Evolutionary conservation across 2,329 filamentous ascomycete genomes (phyloP), one percentile per base, ranked within the genome.

Genomic region (Talaromyces sp.): DNA sequence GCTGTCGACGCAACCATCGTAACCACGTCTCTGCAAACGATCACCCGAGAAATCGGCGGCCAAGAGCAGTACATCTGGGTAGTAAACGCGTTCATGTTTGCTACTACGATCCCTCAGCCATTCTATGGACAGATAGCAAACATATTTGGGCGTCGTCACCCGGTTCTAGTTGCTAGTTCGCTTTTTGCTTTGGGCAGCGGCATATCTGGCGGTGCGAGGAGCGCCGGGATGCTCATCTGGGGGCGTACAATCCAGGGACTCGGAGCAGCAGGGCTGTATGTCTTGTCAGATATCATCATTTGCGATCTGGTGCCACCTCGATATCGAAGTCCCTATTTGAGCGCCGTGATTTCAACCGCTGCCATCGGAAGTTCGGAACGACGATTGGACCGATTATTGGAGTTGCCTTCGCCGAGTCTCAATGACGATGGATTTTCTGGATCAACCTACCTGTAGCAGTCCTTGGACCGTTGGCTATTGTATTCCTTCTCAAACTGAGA

Each of bases 201-300:
- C 0, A 72, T 87, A 4, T 78, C 74, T 49, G 84, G 82, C 0
- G 78, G 76, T 15, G 13, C 13, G 33, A 36, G 0, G 80, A 78
- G 64, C 6, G 72, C 71, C 0, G 66, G 64, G 0, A 79, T 80
- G 67, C 72, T 88, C 1, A 83, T 88, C 15, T 74, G 64, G 83
- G 82, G n/a, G 77, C n/a, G 85, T 0, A 76, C 77, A 0, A 68
- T 87, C 1, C 83, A 87, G 60, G 85, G 85, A 0, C 66, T 81
- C 1, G 81, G 81, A 0, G 76, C 72, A 1, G 80, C 78, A 1
- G 81, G 81, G 0, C 75, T 80, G 64, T 66, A 64, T 28, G 60
- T 70, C 1, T 65, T 82, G 56, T 74, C 73, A 0, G 76, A 80
- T 33, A 74, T 81, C 25, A 70, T 81, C 1, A 71, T 81, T 3